Conservation (phyloP, 768 basidiomycete species). For the Phaeotremella fagi region DNA sequence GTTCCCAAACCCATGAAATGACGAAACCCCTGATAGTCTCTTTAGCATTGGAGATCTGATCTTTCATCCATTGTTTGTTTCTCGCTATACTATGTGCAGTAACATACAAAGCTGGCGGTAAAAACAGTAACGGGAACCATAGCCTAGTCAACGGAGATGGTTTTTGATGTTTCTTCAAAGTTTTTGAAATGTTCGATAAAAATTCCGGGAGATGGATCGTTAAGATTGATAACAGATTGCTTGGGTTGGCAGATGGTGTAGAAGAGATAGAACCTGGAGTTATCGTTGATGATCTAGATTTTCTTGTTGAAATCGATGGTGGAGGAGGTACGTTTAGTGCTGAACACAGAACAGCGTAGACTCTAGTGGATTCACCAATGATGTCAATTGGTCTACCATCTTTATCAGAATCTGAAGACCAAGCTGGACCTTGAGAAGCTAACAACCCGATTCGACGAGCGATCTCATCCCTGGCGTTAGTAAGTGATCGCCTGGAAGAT, state of each 20-base stretch:
- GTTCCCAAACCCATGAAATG: slow-evolving; percentile 78
- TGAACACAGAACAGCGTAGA: slow-evolving; percentile 33
- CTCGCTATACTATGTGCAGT: slow-evolving; percentile 55
- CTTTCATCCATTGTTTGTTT: slow-evolving; percentile 58
- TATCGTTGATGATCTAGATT: slow-evolving; percentile 11
- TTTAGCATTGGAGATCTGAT: slow-evolving; percentile 58
- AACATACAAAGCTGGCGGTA: slow-evolving; percentile 65
- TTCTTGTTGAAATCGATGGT: slow-evolving; percentile 15
- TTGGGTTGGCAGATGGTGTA: slow-evolving; percentile 14
- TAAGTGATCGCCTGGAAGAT: slow-evolving; percentile 29
- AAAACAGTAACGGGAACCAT: slow-evolving; percentile 76
- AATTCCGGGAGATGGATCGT: slow-evolving; percentile 39
- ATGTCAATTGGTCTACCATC: slow-evolving; percentile 16
- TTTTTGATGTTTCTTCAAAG: slow-evolving; percentile 55
- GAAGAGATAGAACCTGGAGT: slow-evolving; percentile 18
- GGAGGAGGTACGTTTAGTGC: slow-evolving; percentile 33
- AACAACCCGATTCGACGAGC: slow-evolving; percentile 39
- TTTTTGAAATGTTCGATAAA: slow-evolving; percentile 41
- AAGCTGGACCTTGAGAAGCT: slow-evolving; percentile 38
- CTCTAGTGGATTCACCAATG: slow-evolving; percentile 26
- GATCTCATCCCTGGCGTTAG: slow-evolving; percentile 25
- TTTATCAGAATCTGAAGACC: slow-evolving; percentile 13
- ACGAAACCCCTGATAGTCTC: slow-evolving; percentile 71
- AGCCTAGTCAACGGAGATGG: slow-evolving; percentile 65
- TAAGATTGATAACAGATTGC: slow-evolving; percentile 30